These are phyloP conservation scores for Trichoderma simmonsii DNA, from an alignment of 2,329 filamentous ascomycete genomes.

Conservation along the genomic window DNA sequence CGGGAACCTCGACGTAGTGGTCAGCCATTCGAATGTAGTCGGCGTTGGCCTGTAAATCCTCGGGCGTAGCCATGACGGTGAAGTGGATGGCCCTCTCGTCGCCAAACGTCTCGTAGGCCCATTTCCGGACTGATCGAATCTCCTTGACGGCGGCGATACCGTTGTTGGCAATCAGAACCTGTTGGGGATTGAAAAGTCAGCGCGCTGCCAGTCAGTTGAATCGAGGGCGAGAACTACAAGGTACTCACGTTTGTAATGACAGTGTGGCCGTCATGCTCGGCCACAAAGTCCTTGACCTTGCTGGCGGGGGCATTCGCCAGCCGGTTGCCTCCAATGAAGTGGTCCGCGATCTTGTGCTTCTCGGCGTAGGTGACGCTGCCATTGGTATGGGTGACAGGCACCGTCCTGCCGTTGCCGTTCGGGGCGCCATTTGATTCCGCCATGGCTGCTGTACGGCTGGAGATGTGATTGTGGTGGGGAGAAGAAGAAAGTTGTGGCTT, in stretches of 20 bases:
- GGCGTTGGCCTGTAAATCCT: slow-evolving; percentile 95
- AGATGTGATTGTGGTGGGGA: neutral
- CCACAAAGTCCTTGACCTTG: slow-evolving; percentile 95
- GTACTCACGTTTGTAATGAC: slow-evolving; percentile 90
- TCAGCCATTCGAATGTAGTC: slow-evolving; percentile 99
- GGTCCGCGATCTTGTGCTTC: slow-evolving; percentile 77
- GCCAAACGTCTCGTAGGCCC: slow-evolving; percentile 99
- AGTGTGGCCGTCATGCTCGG: slow-evolving; percentile 85
- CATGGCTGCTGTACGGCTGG: slow-evolving; percentile 38
- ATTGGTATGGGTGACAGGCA: slow-evolving; percentile 54
- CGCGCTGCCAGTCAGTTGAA: neutral
- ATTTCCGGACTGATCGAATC: slow-evolving; percentile 98
- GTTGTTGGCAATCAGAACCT: slow-evolving; percentile 99
- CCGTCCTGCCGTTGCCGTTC: slow-evolving; percentile 45
- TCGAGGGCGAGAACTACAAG: slow-evolving; percentile 13
- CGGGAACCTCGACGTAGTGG: slow-evolving; percentile 98
- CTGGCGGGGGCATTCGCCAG: slow-evolving; percentile 77
- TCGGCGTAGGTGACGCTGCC: slow-evolving; percentile 69
- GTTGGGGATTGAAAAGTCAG: slow-evolving; percentile 6
- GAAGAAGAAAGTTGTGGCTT: neutral
- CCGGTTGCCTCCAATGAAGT: slow-evolving; percentile 96
- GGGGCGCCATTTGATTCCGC: slow-evolving; percentile 41
- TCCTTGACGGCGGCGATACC: slow-evolving; percentile 99
- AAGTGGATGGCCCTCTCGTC: slow-evolving; percentile 98
- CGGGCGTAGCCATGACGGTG: slow-evolving; percentile 98